Conservation (phyloP, 352 stramenopile genomes). For the Thalassiosira sp. region DNA sequence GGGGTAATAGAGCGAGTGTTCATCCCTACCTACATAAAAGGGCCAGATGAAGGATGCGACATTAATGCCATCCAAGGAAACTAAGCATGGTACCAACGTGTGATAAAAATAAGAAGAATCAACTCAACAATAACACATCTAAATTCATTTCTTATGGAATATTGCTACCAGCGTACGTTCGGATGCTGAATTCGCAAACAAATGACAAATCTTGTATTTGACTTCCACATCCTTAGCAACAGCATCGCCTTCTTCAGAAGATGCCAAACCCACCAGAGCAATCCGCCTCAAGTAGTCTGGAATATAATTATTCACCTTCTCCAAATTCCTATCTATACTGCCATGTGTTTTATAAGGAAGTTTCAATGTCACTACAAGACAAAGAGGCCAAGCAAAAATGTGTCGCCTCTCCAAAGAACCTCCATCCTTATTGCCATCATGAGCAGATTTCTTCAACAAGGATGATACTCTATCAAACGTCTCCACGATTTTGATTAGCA, state of each 20-base stretch:
- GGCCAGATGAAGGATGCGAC: too few relatives aligned
- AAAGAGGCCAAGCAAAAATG: slow-evolving; percentile 40
- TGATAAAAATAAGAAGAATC: background rate
- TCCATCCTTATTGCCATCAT: background rate
- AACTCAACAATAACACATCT: background rate
- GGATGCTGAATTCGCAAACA: slow-evolving; percentile 60
- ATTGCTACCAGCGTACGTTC: slow-evolving; percentile 56
- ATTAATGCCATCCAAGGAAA: too few relatives aligned
- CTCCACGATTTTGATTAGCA: slow-evolving; percentile 40
- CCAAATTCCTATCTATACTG: slow-evolving; percentile 51
- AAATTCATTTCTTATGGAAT: slow-evolving; percentile 32
- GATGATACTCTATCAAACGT: slow-evolving; percentile 30
- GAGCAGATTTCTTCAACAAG: slow-evolving; percentile 9
- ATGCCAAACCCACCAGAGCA: slow-evolving; percentile 19
- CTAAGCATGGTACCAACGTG: background rate
- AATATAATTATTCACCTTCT: slow-evolving; percentile 24
- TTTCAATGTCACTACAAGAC: slow-evolving; percentile 59
- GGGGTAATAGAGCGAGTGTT: too few relatives aligned
- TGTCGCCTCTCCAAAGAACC: slow-evolving; percentile 2
- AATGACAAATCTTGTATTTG: slow-evolving; percentile 50
- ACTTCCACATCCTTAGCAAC: slow-evolving; percentile 20
- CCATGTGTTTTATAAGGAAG: slow-evolving; percentile 53
- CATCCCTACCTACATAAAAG: too few relatives aligned
- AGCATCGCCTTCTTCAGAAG: slow-evolving; percentile 1
- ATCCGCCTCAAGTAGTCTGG: slow-evolving; percentile 33